Percentiles rank a stretch among this genome's conserved stretches.
phyloP scores from a whole-genome alignment of 2,329 filamentous ascomycete genomes.

The Fusarium anthophilum region DNA sequence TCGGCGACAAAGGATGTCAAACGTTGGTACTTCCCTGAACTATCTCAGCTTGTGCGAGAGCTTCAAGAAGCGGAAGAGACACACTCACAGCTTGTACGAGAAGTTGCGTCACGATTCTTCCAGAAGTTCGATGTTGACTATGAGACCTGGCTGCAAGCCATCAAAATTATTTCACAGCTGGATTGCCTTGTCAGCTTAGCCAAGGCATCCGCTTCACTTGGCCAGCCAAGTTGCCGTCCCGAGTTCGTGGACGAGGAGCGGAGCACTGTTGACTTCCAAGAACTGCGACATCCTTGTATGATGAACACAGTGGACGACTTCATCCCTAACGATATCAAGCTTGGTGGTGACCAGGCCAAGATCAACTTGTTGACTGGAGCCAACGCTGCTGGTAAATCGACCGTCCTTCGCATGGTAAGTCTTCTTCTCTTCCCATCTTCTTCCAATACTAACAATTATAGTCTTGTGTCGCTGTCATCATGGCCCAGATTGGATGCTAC shows the following conservation, averaged over 20 bases:
- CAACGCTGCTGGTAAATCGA: slow-evolving; percentile 97
- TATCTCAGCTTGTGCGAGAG: slow-evolving; percentile 83
- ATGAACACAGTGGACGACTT: slow-evolving; percentile 89
- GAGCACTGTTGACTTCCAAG: slow-evolving; percentile 89
- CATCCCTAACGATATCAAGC: slow-evolving; percentile 91
- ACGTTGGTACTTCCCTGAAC: slow-evolving; percentile 90
- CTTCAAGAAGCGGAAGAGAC: slow-evolving; percentile 95
- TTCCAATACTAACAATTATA: slow-evolving; percentile 48
- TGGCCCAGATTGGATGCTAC: slow-evolving; percentile 96
- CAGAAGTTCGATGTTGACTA: slow-evolving; percentile 90
- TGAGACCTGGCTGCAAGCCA: slow-evolving; percentile 84
- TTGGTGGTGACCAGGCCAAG: slow-evolving; percentile 83
- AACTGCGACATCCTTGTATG: slow-evolving; percentile 96
- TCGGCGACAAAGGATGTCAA: slow-evolving; percentile 91
- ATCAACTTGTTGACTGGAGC: slow-evolving; percentile 94
- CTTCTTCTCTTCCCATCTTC: too few relatives aligned
- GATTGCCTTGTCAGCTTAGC: slow-evolving; percentile 95
- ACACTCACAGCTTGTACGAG: slow-evolving; percentile 89
- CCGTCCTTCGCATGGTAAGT: slow-evolving; percentile 89
- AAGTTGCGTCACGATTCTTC: slow-evolving; percentile 85
- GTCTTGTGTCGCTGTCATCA: slow-evolving; percentile 95
- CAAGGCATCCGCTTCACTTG: slow-evolving; percentile 84
- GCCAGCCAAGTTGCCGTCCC: slow-evolving; percentile 88
- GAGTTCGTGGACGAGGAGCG: slow-evolving; percentile 86
- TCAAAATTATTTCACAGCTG: slow-evolving; percentile 88